Evolutionary conservation across 2,329 filamentous ascomycete genomes (phyloP).

Genomic region (Rachicladosporium sp.): DNA sequence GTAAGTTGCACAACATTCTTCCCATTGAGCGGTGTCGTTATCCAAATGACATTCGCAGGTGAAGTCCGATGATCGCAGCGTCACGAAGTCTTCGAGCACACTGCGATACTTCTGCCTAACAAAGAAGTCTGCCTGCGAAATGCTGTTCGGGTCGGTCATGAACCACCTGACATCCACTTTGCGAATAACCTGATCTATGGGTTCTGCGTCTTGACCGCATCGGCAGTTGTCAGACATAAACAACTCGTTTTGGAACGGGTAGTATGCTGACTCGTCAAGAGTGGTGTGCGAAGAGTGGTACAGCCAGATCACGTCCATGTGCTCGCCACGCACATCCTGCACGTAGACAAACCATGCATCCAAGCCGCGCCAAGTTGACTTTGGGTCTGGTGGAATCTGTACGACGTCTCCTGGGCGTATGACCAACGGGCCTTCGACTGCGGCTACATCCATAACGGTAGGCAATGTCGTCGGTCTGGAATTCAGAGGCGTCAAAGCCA

Average conservation of each 20-base stretch:
- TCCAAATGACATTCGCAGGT: neutral
- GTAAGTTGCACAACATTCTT: neutral
- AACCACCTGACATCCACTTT: constrained; percentile 47
- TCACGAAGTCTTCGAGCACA: constrained; percentile 47
- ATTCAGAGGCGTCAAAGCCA: too few relatives aligned
- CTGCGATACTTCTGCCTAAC: constrained; percentile 58
- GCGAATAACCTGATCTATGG: constrained; percentile 43
- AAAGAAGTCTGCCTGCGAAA: constrained; percentile 36
- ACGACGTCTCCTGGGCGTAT: too few relatives aligned
- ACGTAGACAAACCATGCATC: constrained; percentile 41
- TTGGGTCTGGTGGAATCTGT: too few relatives aligned
- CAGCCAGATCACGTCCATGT: constrained; percentile 56
- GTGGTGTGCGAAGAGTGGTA: constrained; percentile 61
- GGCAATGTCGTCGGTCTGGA: too few relatives aligned
- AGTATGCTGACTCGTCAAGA: constrained; percentile 49
- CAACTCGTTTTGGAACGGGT: constrained; percentile 59
- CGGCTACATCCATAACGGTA: too few relatives aligned
- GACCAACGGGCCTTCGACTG: too few relatives aligned
- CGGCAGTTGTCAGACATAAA: constrained; percentile 69
- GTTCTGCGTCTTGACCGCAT: constrained; percentile 44
- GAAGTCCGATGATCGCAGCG: constrained; percentile 27
- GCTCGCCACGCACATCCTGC: constrained; percentile 37
- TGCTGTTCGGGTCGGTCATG: constrained; percentile 37
- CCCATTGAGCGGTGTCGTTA: neutral
- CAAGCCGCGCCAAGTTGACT: too few relatives aligned